Conservation (phyloP, 2,329 filamentous ascomycete species). For the Ceratocystis alfenasii region DNA sequence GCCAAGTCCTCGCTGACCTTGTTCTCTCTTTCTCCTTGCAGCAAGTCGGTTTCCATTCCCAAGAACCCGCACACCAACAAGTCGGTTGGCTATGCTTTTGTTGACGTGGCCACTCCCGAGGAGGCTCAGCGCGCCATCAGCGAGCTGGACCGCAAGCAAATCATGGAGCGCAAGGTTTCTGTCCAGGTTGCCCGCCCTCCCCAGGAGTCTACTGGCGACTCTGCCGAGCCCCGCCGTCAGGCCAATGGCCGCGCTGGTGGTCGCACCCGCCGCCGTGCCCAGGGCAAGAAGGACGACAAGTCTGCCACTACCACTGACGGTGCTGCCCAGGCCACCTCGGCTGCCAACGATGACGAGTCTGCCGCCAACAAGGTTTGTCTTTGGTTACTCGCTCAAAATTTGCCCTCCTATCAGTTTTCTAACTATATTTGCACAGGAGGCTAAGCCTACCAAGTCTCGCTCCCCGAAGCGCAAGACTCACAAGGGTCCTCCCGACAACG, state of each 20-base stretch:
- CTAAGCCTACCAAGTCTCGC: conserved; percentile 41
- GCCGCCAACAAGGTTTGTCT: conserved; percentile 16
- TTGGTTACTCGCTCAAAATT: neutral
- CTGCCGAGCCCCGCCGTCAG: conserved; percentile 50
- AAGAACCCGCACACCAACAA: conserved; percentile 98
- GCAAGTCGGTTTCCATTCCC: conserved; percentile 96
- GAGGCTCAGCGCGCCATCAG: conserved; percentile 93
- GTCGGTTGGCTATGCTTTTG: conserved; percentile 96
- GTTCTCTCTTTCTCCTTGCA: conserved; percentile 34
- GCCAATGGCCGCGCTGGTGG: conserved; percentile 55
- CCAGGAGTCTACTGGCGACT: conserved; percentile 72
- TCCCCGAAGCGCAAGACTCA: conserved; percentile 41
- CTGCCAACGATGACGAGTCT: conserved; percentile 40
- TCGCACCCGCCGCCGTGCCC: conserved; percentile 52
- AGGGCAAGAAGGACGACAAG: conserved; percentile 39
- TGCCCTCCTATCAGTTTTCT: neutral
- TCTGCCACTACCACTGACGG: conserved; percentile 25
- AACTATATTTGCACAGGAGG: conserved; percentile 34
- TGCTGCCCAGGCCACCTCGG: conserved; percentile 29
- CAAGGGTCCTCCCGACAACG: conserved; percentile 84
- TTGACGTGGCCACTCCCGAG: conserved; percentile 86
- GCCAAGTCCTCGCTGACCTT: neutral
- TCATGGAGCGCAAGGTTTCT: conserved; percentile 96
- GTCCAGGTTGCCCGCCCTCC: conserved; percentile 98
- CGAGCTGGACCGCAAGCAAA: conserved; percentile 93